A percentile compares a stretch with the other conserved stretches of the same genome.
Conservation (phyloP, 106 monocot genomes). For the Phalaenopsis aphrodite region DNA sequence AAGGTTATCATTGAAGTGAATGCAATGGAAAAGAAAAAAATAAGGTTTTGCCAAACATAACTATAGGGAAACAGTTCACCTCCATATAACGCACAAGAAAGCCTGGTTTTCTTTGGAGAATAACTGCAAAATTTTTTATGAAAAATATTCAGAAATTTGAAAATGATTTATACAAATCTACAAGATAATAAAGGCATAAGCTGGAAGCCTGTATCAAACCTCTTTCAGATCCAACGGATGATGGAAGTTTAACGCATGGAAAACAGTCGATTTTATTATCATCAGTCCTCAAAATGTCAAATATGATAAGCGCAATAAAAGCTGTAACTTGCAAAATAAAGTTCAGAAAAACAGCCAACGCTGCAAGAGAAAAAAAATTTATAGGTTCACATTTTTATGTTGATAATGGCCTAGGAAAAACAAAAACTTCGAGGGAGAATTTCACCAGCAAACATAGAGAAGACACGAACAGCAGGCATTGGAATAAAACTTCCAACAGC, state of each 20-base stretch:
- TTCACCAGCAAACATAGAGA: conserved; percentile 99
- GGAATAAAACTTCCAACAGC: conserved; percentile 89
- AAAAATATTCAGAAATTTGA: neutral
- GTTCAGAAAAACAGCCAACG: conserved; percentile 86
- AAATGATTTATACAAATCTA: neutral
- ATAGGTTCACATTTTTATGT: neutral
- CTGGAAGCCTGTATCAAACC: conserved; percentile 15
- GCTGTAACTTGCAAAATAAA: conserved; percentile 91
- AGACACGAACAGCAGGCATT: conserved; percentile 91
- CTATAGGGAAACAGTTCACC: conserved; percentile 30
- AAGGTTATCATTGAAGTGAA: neutral
- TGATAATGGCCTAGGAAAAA: neutral
- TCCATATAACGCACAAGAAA: conserved; percentile 82
- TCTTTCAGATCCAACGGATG: conserved; percentile 21
- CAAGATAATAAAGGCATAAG: neutral
- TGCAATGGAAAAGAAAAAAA: neutral
- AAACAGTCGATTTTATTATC: conserved; percentile 79
- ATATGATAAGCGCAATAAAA: conserved; percentile 73
- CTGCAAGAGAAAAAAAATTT: conserved; percentile 28
- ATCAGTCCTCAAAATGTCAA: conserved; percentile 62
- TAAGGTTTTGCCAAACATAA: neutral
- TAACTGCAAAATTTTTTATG: conserved; percentile 20
- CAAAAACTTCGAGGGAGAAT: neutral
- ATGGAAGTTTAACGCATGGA: conserved; percentile 61
- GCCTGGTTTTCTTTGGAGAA: conserved; percentile 28